Conservation (phyloP, 352 stramenopile species). For the Globisporangium emineosum region DNA sequence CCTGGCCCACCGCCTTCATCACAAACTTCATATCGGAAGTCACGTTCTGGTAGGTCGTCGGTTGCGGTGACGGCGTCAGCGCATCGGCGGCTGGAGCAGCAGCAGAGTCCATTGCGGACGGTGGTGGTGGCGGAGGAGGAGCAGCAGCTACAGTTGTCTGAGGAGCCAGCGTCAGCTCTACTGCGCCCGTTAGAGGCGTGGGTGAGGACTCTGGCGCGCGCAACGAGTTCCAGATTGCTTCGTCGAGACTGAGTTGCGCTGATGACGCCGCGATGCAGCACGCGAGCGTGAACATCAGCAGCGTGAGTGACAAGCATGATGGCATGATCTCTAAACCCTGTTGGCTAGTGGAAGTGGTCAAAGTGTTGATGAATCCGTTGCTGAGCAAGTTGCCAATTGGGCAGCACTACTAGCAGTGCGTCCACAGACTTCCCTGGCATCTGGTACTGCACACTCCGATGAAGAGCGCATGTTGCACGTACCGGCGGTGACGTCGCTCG, state of each 20-base stretch:
- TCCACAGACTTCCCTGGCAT: neutral
- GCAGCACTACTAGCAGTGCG: too few relatives aligned
- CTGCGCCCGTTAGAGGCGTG: neutral
- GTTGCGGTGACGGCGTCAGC: neutral
- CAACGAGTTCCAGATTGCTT: conserved; percentile 10
- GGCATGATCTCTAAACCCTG: neutral
- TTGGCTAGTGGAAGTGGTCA: neutral
- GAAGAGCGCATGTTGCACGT: neutral
- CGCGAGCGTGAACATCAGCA: conserved; percentile 3
- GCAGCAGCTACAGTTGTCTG: neutral
- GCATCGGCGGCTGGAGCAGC: neutral
- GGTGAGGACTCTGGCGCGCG: neutral
- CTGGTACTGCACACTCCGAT: neutral
- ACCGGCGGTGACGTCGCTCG: neutral
- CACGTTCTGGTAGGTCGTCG: conserved; percentile 13
- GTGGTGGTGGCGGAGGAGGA: too few relatives aligned
- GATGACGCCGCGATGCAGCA: conserved; percentile 7
- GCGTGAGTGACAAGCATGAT: neutral
- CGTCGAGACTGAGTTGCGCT: conserved; percentile 10
- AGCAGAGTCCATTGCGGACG: neutral
- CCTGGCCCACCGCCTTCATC: conserved; percentile 10
- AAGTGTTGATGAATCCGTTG: too few relatives aligned
- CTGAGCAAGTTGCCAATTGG: neutral
- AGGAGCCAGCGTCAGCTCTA: neutral
- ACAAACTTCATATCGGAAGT: conserved; percentile 22